Conservation (phyloP, 805 yeast species). For the Sugiyamaella chiloensis region DNA sequence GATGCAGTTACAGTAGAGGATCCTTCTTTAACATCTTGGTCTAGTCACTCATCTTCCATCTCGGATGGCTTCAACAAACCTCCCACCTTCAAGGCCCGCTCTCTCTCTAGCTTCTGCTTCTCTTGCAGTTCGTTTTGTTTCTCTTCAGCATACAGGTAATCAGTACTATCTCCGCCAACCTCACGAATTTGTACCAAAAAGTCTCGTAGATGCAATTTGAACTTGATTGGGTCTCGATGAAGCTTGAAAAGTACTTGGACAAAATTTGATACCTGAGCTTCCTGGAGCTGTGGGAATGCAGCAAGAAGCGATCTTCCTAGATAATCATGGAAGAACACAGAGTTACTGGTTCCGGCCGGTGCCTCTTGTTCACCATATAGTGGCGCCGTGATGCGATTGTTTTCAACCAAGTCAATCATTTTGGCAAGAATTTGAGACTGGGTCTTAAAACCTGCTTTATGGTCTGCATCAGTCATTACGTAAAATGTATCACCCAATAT, state of each 20-base stretch:
- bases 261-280: constrained; percentile 78
- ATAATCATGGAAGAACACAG: constrained; percentile 73
- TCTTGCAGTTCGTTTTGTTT: constrained; percentile 73
- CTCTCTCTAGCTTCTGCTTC: constrained; percentile 65
- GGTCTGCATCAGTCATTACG: constrained; percentile 95
- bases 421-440: constrained; percentile 84
- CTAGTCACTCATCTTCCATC: constrained; percentile 58
- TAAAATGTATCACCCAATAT: constrained; percentile 88
- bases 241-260: constrained; percentile 66
- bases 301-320: constrained; percentile 73
- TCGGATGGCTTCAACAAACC: constrained; percentile 94
- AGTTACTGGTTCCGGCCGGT: constrained; percentile 80
- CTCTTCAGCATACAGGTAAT: constrained; percentile 91
- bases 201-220: constrained; percentile 85
- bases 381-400: constrained; percentile 69
- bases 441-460: constrained; percentile 89
- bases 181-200: constrained; percentile 95
- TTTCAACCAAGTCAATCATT: constrained; percentile 78
- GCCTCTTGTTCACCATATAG: constrained; percentile 78
- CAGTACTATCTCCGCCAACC: constrained; percentile 78
- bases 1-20: not conserved
- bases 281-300: constrained; percentile 91
- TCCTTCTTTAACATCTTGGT: not conserved
- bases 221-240: constrained; percentile 69
- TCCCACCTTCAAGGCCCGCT: constrained; percentile 82